Evolutionary conservation across 148 eudicot species (phyloP).

Genomic region (Spergularia marina): DNA sequence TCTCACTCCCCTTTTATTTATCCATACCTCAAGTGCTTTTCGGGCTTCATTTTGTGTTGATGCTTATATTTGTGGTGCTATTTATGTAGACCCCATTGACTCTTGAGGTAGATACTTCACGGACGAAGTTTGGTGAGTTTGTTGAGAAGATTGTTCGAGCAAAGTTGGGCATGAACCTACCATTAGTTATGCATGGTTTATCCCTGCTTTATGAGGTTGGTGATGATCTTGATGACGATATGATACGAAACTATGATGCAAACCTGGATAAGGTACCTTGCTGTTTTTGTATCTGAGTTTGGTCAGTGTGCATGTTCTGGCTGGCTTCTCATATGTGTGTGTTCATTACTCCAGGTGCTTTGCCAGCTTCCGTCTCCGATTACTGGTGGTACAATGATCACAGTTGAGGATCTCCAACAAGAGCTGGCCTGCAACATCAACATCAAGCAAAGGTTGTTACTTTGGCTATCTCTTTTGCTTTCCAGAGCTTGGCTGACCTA

Average conservation of each 20-base stretch:
- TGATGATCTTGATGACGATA: conserved; percentile 88
- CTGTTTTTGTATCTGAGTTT: conserved; percentile 9
- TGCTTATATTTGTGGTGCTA: conserved; percentile 14
- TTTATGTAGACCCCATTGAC: conserved; percentile 63
- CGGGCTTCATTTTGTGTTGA: conserved; percentile 17
- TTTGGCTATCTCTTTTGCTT: background rate
- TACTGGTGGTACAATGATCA: conserved; percentile 66
- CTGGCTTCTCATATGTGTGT: background rate
- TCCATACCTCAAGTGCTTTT: background rate
- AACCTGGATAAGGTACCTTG: conserved; percentile 83
- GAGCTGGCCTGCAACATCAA: conserved; percentile 72
- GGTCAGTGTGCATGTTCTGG: background rate
- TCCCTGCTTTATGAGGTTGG: conserved; percentile 91
- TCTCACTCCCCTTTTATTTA: background rate
- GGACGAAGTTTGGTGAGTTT: conserved; percentile 72
- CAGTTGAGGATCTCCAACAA: conserved; percentile 86
- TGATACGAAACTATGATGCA: conserved; percentile 71
- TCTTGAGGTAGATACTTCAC: conserved; percentile 78
- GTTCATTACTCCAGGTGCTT: conserved; percentile 52
- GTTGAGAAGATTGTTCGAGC: conserved; percentile 80
- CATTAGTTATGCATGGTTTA: conserved; percentile 68
- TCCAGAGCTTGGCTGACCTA: background rate
- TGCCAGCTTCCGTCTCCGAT: conserved; percentile 81
- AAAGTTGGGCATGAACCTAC: conserved; percentile 87
- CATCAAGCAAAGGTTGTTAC: conserved; percentile 81